These are phyloP conservation scores for Pichia cactophila DNA, from an alignment of 1,139 yeast species.

Conservation along the genomic window DNA sequence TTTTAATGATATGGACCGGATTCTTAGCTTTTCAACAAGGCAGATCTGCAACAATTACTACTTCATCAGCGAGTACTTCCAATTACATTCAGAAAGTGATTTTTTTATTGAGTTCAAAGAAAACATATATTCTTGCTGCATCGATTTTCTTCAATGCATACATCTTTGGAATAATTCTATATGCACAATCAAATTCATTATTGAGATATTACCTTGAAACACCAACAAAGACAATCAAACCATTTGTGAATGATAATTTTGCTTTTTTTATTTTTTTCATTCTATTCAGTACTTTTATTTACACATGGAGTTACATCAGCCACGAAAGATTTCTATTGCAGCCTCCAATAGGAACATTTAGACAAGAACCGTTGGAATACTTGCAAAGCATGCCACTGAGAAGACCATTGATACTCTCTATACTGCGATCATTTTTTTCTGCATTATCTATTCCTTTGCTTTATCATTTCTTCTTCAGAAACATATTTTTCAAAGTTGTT, in stretches of 20 bases:
- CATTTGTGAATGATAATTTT: slow-evolving; percentile 56
- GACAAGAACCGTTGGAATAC: slow-evolving; percentile 34
- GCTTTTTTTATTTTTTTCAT: slow-evolving; percentile 43
- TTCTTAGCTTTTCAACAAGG: slow-evolving; percentile 39
- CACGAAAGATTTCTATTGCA: slow-evolving; percentile 55
- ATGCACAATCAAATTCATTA: slow-evolving; percentile 26
- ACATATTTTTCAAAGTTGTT: slow-evolving; percentile 18
- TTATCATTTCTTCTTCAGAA: slow-evolving; percentile 37
- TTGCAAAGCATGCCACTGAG: slow-evolving; percentile 11
- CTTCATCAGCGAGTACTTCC: slow-evolving; percentile 43
- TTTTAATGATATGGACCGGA: slow-evolving; percentile 29
- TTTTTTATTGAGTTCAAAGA: slow-evolving; percentile 39
- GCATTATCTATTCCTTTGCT: slow-evolving; percentile 42
- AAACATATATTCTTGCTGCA: slow-evolving; percentile 32
- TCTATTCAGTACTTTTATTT: slow-evolving; percentile 34
- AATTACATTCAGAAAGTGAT: slow-evolving; percentile 42
- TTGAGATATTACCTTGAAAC: slow-evolving; percentile 24
- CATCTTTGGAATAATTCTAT: slow-evolving; percentile 30
- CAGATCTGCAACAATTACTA: slow-evolving; percentile 44
- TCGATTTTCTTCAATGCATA: slow-evolving; percentile 37
- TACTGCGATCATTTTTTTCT: slow-evolving; percentile 26
- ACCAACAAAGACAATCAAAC: slow-evolving; percentile 44
- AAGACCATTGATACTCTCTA: slow-evolving; percentile 10
- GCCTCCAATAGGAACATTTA: slow-evolving; percentile 41
- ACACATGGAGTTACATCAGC: slow-evolving; percentile 46